Evolutionary conservation across 140 eudicot genomes (phyloP).

Genomic region (Stevia rebaudiana): DNA sequence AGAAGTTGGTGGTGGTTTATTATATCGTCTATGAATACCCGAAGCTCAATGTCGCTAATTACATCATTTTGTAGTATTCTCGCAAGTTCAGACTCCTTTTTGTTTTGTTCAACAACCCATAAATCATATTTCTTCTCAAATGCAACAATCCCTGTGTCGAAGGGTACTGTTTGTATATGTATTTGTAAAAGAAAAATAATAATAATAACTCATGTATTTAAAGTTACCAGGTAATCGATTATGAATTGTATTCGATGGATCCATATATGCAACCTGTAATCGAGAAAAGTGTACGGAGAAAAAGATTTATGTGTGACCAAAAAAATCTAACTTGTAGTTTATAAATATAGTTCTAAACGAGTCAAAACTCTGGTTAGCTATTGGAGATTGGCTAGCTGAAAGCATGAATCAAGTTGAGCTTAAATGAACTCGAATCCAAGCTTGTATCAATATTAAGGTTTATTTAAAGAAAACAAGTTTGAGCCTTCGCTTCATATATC

Average conservation of each 20-base stretch:
- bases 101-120: slow-evolving; percentile 55
- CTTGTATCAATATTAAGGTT: too few relatives aligned
- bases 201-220: neutral
- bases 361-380: too few relatives aligned
- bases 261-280: slow-evolving; percentile 54
- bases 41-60: slow-evolving; percentile 35
- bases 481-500: too few relatives aligned
- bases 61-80: slow-evolving; percentile 35
- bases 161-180: neutral
- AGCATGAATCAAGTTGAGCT: too few relatives aligned
- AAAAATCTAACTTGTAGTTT: neutral
- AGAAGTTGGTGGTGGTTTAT: slow-evolving; percentile 49
- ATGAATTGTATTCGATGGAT: slow-evolving; percentile 31
- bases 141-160: slow-evolving; percentile 37
- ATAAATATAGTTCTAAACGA: too few relatives aligned
- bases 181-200: neutral
- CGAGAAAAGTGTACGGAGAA: neutral
- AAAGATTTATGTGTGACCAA: neutral
- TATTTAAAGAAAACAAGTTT: too few relatives aligned
- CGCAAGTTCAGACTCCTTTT: slow-evolving; percentile 38
- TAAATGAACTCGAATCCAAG: too few relatives aligned
- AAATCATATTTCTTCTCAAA: slow-evolving; percentile 47
- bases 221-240: slow-evolving; percentile 31
- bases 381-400: too few relatives aligned
- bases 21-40: slow-evolving; percentile 29